These are phyloP conservation scores for Singerocomus inundabilis DNA, from an alignment of 1,284 basidiomycete species.

Conservation along the genomic window DNA sequence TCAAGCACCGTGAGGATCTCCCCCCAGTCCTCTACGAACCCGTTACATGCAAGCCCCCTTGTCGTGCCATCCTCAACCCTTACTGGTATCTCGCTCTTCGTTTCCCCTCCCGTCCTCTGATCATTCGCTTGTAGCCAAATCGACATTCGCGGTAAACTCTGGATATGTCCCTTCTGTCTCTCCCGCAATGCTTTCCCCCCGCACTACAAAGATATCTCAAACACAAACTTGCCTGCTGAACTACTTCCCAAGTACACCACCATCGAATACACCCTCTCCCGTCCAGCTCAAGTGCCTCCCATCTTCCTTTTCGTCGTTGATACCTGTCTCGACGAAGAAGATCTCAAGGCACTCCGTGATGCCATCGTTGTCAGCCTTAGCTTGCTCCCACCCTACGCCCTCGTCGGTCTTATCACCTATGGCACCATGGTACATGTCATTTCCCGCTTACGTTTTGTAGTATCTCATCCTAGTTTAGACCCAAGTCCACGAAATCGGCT, in stretches of 20 bases:
- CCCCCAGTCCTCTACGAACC: conserved; percentile 98
- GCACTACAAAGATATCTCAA: conserved; percentile 98
- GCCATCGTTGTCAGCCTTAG: conserved; percentile 92
- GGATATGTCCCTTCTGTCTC: conserved; percentile 99
- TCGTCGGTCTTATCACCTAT: conserved; percentile 94
- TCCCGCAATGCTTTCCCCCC: conserved; percentile 97
- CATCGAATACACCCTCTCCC: conserved; percentile 95
- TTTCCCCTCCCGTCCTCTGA: conserved; percentile 2
- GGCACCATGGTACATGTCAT: conserved; percentile 84
- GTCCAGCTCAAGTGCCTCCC: conserved; percentile 90
- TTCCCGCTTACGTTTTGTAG: accelerated
- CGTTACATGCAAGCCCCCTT: conserved; percentile 97
- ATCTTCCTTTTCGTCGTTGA: conserved; percentile 98
- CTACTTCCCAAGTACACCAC: conserved; percentile 98
- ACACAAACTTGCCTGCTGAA: conserved; percentile 95
- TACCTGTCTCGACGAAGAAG: conserved; percentile 95
- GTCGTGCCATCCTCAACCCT: conserved; percentile 95
- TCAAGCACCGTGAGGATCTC: conserved; percentile 93
- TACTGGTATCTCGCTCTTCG: conserved; percentile 70
- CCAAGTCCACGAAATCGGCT: conserved; percentile 98
- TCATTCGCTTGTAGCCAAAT: conserved; percentile 71
- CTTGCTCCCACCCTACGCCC: conserved; percentile 88
- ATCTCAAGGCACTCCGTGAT: conserved; percentile 93
- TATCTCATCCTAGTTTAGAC: conserved; percentile 51
- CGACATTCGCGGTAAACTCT: conserved; percentile 96